These are phyloP conservation scores for Phytophthora aleatoria DNA, from an alignment of 352 stramenopile species.

Conservation along the genomic window DNA sequence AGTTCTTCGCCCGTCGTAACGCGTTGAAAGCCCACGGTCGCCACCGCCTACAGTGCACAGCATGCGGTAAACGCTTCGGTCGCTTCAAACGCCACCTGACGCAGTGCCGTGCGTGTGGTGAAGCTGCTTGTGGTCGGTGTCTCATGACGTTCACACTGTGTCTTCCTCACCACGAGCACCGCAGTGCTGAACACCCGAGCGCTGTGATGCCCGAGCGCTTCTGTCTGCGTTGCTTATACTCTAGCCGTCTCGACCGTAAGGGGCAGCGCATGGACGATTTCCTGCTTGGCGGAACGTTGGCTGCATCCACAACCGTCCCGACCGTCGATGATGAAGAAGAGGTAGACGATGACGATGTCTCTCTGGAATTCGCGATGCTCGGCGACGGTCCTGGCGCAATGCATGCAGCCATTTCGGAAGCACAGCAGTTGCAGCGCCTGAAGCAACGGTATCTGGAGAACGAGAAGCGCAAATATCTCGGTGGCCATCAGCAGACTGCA, in stretches of 20 bases:
- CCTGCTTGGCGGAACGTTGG: slow-evolving; percentile 20
- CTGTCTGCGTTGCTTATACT: slow-evolving; percentile 66
- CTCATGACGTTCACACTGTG: slow-evolving; percentile 65
- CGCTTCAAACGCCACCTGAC: slow-evolving; percentile 47
- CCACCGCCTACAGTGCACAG: slow-evolving; percentile 40
- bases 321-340: slow-evolving; percentile 38
- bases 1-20: slow-evolving; percentile 39
- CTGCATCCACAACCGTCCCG: slow-evolving; percentile 17
- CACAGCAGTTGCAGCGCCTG: slow-evolving; percentile 35
- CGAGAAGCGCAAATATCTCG: slow-evolving; percentile 45
- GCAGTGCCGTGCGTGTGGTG: slow-evolving; percentile 57
- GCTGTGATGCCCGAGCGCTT: slow-evolving; percentile 72
- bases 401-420: slow-evolving; percentile 33
- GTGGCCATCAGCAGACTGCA: slow-evolving; percentile 17
- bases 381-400: slow-evolving; percentile 24
- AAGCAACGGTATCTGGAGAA: slow-evolving; percentile 45
- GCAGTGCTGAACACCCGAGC: slow-evolving; percentile 60
- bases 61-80: slow-evolving; percentile 47
- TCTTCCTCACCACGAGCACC: slow-evolving; percentile 56
- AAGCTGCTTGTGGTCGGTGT: slow-evolving; percentile 56
- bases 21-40: slow-evolving; percentile 39
- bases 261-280: slow-evolving; percentile 52
- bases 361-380: slow-evolving; percentile 33
- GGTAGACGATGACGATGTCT: slow-evolving; percentile 32
- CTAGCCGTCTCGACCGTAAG: slow-evolving; percentile 55